Conservation (phyloP, 1,139 yeast species). For the Pichiaceae sp. region DNA sequence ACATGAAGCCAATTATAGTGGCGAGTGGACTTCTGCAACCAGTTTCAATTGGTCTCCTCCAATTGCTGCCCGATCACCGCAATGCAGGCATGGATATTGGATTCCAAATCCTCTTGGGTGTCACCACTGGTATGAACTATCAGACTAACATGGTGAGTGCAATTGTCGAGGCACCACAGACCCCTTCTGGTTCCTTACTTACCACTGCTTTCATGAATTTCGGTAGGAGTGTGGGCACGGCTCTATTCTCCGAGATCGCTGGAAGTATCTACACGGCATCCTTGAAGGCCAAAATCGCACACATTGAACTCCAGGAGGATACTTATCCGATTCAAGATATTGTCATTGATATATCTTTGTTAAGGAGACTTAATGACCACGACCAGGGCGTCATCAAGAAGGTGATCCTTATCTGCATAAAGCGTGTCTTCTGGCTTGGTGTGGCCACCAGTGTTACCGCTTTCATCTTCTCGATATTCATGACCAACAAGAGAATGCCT, state of each 20-base stretch:
- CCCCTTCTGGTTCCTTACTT: conserved; percentile 39
- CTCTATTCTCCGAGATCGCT: conserved; percentile 36
- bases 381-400: background rate
- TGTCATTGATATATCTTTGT: background rate
- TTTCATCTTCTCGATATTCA: background rate
- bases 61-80: conserved; percentile 24
- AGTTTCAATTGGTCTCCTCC: conserved; percentile 45
- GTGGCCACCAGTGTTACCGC: background rate
- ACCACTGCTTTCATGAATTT: conserved; percentile 41
- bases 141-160: conserved; percentile 44
- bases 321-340: background rate
- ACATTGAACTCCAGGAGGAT: background rate
- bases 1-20: conserved; percentile 38
- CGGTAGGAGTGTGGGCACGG: conserved; percentile 37
- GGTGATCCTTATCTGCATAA: background rate
- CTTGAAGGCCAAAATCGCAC: conserved; percentile 15
- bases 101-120: conserved; percentile 40
- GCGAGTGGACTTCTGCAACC: conserved; percentile 35
- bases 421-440: background rate
- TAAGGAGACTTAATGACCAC: background rate
- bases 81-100: conserved; percentile 30
- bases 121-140: conserved; percentile 43
- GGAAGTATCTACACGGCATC: conserved; percentile 35
- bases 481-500: conserved; percentile 2
- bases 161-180: conserved; percentile 45